phyloP scores from a whole-genome alignment of 139 green algal genomes.

The Gonium pectorale region DNA sequence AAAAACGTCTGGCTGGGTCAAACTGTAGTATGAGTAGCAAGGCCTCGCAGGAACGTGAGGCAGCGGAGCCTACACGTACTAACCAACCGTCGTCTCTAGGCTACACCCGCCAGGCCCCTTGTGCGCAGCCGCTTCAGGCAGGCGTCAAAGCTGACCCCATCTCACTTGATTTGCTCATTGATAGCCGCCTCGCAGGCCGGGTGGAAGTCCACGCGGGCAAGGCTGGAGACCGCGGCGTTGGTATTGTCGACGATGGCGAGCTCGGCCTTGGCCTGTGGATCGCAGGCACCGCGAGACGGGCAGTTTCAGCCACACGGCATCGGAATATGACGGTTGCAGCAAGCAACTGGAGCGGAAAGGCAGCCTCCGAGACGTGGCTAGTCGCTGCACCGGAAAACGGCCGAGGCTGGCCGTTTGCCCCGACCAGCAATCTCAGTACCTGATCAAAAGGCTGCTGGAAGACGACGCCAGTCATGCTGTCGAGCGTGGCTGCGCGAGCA shows the following conservation, averaged over 20 bases:
- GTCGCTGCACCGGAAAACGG: neutral
- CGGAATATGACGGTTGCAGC: neutral
- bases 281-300: neutral
- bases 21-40: too few species aligned
- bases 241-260: slow-evolving; percentile 78
- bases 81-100: too few species aligned
- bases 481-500: neutral
- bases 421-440: slow-evolving; percentile 57
- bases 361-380: neutral
- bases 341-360: neutral
- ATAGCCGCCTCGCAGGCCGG: slow-evolving; percentile 81
- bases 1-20: too few species aligned
- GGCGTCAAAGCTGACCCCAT: too few species aligned
- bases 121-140: too few species aligned
- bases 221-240: slow-evolving; percentile 65
- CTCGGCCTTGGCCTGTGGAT: slow-evolving; percentile 66
- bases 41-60: too few species aligned
- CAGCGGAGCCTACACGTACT: too few species aligned
- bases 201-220: slow-evolving; percentile 84
- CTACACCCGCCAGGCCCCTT: too few species aligned
- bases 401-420: neutral
- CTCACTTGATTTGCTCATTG: slow-evolving; percentile 99
- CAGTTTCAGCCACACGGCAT: neutral
- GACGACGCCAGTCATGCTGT: slow-evolving; percentile 69
- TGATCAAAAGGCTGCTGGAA: slow-evolving; percentile 87